Base-by-base conservation (phyloP, 2,329 filamentous ascomycete genomes). In the Pseudogymnoascus sp. region DNA sequence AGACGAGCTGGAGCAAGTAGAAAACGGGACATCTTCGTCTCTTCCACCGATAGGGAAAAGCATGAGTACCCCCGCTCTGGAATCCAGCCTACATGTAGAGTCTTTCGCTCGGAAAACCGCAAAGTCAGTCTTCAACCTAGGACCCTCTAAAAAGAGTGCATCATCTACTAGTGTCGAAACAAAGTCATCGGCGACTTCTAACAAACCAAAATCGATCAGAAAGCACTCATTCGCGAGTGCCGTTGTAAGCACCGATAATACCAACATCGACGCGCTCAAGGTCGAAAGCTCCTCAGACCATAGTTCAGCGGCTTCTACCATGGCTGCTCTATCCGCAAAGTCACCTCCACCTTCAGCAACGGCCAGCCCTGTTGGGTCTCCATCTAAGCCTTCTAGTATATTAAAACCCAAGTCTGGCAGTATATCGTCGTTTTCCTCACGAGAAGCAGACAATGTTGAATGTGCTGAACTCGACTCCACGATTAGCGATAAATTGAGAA, bases 301-400 rank as follows among this genome's bases (percentile, higher is more conserved):
- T 59, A 79, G 79, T 63, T 78, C 84, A 70, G 88, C 88, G 23
- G 79, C 81, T 22, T 83, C 79, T 66, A 79, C 82, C 25, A 90
- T 92, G 80, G 86, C 87, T 62, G 85, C 84, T 39, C 78, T 90
- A 39, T 85, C 88, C n/a, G 82, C 79, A 16, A 79, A 83, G 16
- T 84, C 87, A 0, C 80, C 83, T 36, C 60, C 82, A n/a, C 73
- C 75, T 22, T 83, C 84, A 1, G 81, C 84, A 1, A 70, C 74
- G 5, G 76, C 77, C 11, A 79, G 80, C 0, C 78, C 80, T 5
- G 62, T 76, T 36, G 75, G 75, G 55, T 79, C 79, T 49, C 76
- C 78, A 25, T 69, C 72, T 70, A 61, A 61, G 14, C 25, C 35
- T 19, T 39, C 62, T 2, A 45, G 38, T 33, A n/a, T 35, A 16